Evolutionary conservation across 257 asterid genomes (phyloP).

Genomic region (Petunia axillaris): DNA sequence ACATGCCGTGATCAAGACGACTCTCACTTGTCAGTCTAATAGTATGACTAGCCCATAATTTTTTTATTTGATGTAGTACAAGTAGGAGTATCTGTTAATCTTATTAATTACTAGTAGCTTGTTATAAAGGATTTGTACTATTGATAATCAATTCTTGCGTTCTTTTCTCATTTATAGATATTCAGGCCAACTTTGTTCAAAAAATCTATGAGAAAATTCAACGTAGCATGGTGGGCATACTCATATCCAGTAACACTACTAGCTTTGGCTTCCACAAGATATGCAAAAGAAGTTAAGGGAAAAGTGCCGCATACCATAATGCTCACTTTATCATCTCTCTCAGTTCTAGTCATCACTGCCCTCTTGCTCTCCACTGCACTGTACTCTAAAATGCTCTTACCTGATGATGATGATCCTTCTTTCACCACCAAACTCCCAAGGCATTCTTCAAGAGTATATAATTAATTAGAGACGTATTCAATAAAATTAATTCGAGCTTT

Average conservation of each 20-base stretch:
- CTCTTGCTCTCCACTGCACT: conserved; percentile 45
- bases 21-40: conserved; percentile 4
- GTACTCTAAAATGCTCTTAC: conserved; percentile 44
- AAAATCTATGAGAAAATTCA: conserved; percentile 66
- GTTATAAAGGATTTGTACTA: no score
- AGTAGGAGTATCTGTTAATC: no score
- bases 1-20: conserved; percentile 27
- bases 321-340: conserved; percentile 43
- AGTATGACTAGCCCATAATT: background rate
- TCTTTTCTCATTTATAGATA: conserved; percentile 32
- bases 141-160: no score
- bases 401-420: conserved; percentile 44
- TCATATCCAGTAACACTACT: conserved; percentile 61
- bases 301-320: conserved; percentile 44
- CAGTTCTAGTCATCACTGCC: conserved; percentile 43
- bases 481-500: background rate
- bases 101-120: background rate
- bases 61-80: no score
- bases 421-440: conserved; percentile 28
- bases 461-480: background rate
- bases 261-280: conserved; percentile 55
- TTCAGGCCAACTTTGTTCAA: conserved; percentile 66
- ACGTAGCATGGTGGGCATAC: conserved; percentile 74
- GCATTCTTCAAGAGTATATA: background rate
- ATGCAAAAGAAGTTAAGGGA: conserved; percentile 55